phyloP scores from a whole-genome alignment of 1,139 yeast species.

The Yamadazyma dendronema region DNA sequence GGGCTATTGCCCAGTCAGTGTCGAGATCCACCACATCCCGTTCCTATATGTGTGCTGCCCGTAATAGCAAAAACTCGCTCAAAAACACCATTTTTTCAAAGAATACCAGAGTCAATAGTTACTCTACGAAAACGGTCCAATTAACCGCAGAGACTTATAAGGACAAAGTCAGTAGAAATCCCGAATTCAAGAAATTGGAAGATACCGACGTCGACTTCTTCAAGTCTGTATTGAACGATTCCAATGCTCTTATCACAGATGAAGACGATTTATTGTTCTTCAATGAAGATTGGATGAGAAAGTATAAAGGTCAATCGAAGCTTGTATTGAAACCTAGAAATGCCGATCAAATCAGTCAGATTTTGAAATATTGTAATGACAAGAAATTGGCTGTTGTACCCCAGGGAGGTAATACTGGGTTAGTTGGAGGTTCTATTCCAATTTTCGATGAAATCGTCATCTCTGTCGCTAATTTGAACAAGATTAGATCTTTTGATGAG shows the following conservation, averaged over 20 bases:
- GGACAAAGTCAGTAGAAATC: conserved; percentile 46
- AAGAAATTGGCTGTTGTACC: conserved; percentile 84
- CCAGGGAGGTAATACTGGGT: conserved; percentile 96
- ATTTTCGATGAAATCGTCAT: conserved; percentile 87
- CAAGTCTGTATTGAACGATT: conserved; percentile 50
- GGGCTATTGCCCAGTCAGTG: too few species aligned
- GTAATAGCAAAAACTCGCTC: too few species aligned
- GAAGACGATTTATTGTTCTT: conserved; percentile 64
- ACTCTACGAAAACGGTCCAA: conserved; percentile 45
- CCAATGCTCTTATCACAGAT: conserved; percentile 47
- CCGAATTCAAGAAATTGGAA: conserved; percentile 45
- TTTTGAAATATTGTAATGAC: conserved; percentile 80
- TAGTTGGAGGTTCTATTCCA: conserved; percentile 94
- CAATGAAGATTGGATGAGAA: conserved; percentile 97
- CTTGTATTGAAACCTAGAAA: conserved; percentile 83
- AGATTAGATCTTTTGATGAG: conserved; percentile 76
- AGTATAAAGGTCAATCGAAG: conserved; percentile 83
- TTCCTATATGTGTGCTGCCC: too few species aligned
- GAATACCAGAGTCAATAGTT: conserved; percentile 7
- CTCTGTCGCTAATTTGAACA: conserved; percentile 68
- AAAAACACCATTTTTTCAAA: background rate
- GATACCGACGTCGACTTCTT: conserved; percentile 63
- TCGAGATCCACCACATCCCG: too few species aligned
- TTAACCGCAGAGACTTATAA: conserved; percentile 67
- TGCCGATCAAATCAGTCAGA: conserved; percentile 72